These are phyloP conservation scores for Aspergillus tubingensis DNA, from an alignment of 2,329 filamentous ascomycete genomes.

Conservation along the genomic window DNA sequence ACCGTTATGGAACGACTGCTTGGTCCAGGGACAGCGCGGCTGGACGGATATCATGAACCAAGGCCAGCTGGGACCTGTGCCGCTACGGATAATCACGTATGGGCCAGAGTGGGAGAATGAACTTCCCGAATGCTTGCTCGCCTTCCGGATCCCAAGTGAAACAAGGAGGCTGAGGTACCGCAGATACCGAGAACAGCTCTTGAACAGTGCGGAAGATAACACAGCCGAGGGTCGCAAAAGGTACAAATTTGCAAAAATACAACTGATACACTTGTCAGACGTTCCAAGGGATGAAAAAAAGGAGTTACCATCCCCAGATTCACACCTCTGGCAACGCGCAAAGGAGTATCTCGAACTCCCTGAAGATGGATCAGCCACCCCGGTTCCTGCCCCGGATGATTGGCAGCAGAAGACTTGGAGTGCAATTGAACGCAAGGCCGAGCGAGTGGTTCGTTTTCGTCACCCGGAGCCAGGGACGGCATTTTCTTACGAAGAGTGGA, in stretches of 20 bases:
- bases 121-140: not conserved
- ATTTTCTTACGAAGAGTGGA: conserved; percentile 2
- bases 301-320: not conserved
- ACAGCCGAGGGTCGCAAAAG: no score
- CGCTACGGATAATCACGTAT: not conserved
- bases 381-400: not conserved
- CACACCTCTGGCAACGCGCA: not conserved
- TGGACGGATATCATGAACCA: not conserved
- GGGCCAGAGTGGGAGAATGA: conserved; percentile 1
- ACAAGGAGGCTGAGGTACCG: no score
- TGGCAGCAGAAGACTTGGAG: not conserved
- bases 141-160: not conserved
- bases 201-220: no score
- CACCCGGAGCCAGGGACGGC: not conserved
- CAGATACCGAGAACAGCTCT: no score
- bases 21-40: not conserved
- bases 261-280: no score
- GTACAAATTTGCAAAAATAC: no score
- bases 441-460: no score
- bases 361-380: not conserved
- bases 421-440: no score
- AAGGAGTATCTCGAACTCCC: not conserved
- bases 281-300: no score
- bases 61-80: conserved; percentile 1
- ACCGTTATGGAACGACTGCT: not conserved